These are phyloP conservation scores for Penicillium steckii DNA, from an alignment of 495 filamentous ascomycete genomes.

Conservation along the genomic window DNA sequence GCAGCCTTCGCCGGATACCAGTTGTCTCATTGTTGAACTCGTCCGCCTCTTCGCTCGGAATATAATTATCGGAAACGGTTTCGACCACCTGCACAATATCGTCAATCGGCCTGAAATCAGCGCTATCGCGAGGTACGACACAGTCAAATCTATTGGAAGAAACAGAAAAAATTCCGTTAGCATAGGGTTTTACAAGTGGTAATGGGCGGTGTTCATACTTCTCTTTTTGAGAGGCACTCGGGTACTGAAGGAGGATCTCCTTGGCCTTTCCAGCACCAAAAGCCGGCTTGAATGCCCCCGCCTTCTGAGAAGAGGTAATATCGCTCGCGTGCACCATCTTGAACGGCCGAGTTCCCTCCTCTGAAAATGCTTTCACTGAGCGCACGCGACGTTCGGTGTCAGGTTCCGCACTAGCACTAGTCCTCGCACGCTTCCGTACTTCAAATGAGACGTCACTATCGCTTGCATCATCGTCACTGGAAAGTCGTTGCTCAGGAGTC, in stretches of 20 bases:
- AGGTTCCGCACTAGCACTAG: conserved; percentile 42
- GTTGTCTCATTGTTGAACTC: conserved; percentile 69
- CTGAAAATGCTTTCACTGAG: conserved; percentile 59
- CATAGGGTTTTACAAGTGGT: neutral
- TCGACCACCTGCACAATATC: conserved; percentile 83
- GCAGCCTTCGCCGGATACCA: conserved; percentile 71
- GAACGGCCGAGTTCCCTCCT: conserved; percentile 49
- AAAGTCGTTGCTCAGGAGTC: conserved; percentile 46
- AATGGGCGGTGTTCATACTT: conserved; percentile 44
- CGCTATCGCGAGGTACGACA: conserved; percentile 68
- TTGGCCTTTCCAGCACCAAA: conserved; percentile 47
- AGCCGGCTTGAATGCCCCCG: conserved; percentile 45
- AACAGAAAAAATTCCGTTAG: conserved; percentile 5
- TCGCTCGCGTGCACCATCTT: conserved; percentile 67
- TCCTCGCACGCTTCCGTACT: conserved; percentile 46
- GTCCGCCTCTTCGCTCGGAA: conserved; percentile 62
- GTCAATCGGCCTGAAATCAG: conserved; percentile 78
- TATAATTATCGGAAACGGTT: conserved; percentile 68
- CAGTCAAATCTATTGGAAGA: conserved; percentile 64
- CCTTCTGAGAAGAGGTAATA: conserved; percentile 53
- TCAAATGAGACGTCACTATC: conserved; percentile 48
- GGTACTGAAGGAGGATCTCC: conserved; percentile 67
- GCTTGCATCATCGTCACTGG: conserved; percentile 50
- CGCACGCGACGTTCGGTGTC: conserved; percentile 61
- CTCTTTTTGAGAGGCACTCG: conserved; percentile 66